Percentiles rank a stretch among this genome's conserved stretches.
phyloP scores from a whole-genome alignment of 371 early-diverging fungal species.

The Rhizopus stolonifer region DNA sequence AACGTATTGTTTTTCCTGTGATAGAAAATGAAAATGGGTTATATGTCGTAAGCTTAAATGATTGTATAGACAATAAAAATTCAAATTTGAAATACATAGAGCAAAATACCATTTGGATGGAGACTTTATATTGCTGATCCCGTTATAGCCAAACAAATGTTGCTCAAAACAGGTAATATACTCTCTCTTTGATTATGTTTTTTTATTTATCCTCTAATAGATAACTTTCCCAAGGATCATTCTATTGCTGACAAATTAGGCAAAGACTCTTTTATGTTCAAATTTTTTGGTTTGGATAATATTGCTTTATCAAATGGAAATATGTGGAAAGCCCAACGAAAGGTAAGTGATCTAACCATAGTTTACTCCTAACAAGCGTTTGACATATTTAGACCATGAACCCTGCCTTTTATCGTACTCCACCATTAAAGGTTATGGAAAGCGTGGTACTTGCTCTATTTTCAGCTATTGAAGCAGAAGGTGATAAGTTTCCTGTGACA shows the following conservation, averaged over 20 bases:
- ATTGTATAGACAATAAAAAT: too few species aligned
- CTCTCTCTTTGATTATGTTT: too few species aligned
- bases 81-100: neutral
- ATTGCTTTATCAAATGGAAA: neutral
- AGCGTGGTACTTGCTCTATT: constrained; percentile 18
- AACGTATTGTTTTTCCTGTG: neutral
- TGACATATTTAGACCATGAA: constrained; percentile 32
- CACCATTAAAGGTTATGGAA: constrained; percentile 34
- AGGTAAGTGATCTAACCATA: too few species aligned
- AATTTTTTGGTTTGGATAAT: constrained; percentile 1
- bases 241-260: constrained; percentile 2
- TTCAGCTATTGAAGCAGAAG: constrained; percentile 19
- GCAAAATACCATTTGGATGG: constrained; percentile 26
- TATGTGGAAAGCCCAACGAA: constrained; percentile 4
- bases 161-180: constrained; percentile 35
- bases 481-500: constrained; percentile 7
- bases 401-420: constrained; percentile 38
- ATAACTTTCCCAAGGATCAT: constrained; percentile 1
- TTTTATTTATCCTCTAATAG: neutral
- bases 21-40: neutral
- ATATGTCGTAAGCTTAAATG: constrained; percentile 4
- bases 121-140: constrained; percentile 24
- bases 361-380: too few species aligned
- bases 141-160: constrained; percentile 13
- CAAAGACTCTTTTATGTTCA: constrained; percentile 6